phyloP scores from a whole-genome alignment of 2,329 filamentous ascomycete genomes.

The Aureobasidium leucospermi region DNA sequence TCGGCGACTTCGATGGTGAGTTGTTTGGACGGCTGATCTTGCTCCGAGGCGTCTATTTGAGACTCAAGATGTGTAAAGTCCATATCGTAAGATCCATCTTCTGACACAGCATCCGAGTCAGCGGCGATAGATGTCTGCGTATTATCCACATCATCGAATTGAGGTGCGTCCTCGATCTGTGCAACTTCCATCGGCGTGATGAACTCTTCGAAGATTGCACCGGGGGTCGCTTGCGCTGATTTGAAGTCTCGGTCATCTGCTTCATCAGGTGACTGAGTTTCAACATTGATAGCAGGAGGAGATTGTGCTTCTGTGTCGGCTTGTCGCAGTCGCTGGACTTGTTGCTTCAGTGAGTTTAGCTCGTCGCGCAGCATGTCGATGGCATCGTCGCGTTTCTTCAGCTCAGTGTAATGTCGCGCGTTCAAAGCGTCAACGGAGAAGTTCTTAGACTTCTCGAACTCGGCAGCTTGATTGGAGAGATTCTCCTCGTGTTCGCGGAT shows the following conservation, averaged over 20 bases:
- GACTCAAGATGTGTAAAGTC: not conserved
- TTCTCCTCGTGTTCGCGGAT: slow-evolving; percentile 1
- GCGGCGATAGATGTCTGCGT: not conserved
- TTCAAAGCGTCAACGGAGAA: not conserved
- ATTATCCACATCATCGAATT: not conserved
- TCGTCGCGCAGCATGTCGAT: not conserved
- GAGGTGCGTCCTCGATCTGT: not conserved
- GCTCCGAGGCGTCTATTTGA: not conserved
- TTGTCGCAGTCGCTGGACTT: not conserved
- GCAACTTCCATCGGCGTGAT: not conserved
- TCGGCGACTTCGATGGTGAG: not conserved
- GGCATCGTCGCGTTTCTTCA: not conserved
- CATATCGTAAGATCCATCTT: not conserved
- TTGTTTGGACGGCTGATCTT: too few species aligned
- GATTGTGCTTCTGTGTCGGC: not conserved
- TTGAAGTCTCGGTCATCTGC: not conserved
- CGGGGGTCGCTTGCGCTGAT: not conserved
- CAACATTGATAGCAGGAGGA: not conserved
- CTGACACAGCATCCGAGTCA: not conserved
- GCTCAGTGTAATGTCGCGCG: not conserved
- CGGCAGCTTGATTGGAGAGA: not conserved
- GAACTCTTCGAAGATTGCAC: not conserved
- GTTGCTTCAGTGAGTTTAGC: not conserved
- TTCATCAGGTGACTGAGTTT: not conserved
- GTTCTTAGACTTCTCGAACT: not conserved